Base-by-base conservation (phyloP, 2,329 filamentous ascomycete genomes). In the Xylariaceae sp. region DNA sequence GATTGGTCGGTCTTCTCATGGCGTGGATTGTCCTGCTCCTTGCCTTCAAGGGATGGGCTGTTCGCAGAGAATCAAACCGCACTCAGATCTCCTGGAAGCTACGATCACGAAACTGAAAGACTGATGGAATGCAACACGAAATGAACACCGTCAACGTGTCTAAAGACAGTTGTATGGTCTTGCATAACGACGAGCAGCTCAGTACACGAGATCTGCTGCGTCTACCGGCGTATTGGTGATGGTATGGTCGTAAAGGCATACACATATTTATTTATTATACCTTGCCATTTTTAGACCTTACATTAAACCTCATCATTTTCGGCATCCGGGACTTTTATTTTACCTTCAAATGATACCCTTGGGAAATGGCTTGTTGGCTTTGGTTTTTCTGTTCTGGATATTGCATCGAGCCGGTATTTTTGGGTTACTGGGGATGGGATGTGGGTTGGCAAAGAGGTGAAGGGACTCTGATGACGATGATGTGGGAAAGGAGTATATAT, bases 1-100 rank as follows among this genome's bases (percentile, higher is more conserved):
- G 93, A 2, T 72, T 96, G 6, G 90, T 92, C 1, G 89, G 88
- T 2, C 80, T 96, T 47, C 74, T 96, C 48, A 94, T 97, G 90
- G 87, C 92, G 0, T 96, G 91, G 87, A 83, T 89, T 51, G 83
- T 96, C 17, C 69, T 92, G 24, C 78, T 90, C 9, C 84, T 97
- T 58, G 89, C 92, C 23, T 76, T 96, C 71, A 97, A 96, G 75
- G 93, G 92, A 23, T 96, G 92, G 92, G 92, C 91, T 4, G 75
- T 85, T 14, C 78, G 81, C 46, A 76, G 70, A 50, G 82, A 84
- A 67, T 66, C 67, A 1, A 66, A 63, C 12, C 48, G 47, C 17
- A 39, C 61, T 17, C 47, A 57, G 7, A 61, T 55, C 44, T 51
- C 57, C 1, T 66, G 64, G 64, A 56, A 54, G 16, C 51, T 57